phyloP scores from a whole-genome alignment of 73 alveolate genomes.

The Paramecium primaurelia region DNA sequence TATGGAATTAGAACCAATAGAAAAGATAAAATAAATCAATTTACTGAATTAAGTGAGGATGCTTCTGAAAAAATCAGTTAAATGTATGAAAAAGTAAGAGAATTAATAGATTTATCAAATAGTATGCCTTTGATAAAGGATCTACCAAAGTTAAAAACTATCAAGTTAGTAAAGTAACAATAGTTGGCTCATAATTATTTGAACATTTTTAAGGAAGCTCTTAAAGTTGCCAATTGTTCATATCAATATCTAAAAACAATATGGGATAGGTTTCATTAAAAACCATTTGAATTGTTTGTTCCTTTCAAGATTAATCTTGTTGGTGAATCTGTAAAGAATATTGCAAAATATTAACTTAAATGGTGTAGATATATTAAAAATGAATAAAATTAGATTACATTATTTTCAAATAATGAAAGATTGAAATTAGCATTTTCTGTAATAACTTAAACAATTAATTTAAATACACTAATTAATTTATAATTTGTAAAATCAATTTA shows the following conservation, averaged over 20 bases:
- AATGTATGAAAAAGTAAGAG: neutral
- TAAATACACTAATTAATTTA: neutral
- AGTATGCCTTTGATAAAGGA: neutral
- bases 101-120: neutral
- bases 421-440: neutral
- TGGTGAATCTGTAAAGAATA: neutral
- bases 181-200: neutral
- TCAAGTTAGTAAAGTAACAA: neutral
- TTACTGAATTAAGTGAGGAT: neutral
- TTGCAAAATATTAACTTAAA: neutral
- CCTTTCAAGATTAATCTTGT: neutral
- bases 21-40: neutral
- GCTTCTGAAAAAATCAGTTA: neutral
- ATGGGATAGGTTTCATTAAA: neutral
- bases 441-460: neutral
- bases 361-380: neutral
- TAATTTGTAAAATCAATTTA: neutral
- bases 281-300: neutral
- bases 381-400: neutral
- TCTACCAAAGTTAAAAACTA: neutral
- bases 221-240: neutral
- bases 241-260: neutral
- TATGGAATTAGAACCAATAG: neutral
- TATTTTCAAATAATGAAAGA: neutral
- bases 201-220: neutral